Base-by-base conservation (phyloP, 257 asterid species). In the Knoxia roxburghii region DNA sequence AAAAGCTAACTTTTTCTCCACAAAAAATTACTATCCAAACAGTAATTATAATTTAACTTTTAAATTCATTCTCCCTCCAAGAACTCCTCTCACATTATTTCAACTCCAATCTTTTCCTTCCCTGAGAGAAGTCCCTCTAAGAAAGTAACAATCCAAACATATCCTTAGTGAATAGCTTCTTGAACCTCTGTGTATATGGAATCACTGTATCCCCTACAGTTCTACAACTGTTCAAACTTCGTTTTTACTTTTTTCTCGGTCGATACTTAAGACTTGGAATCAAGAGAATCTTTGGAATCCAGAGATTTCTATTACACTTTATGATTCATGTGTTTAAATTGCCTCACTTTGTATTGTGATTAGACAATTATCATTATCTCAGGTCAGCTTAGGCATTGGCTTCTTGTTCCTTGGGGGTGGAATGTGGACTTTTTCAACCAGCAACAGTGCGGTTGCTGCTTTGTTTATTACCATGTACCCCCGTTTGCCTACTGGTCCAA, bases 371-470 rank as follows among this genome's bases (percentile, higher is more conserved):
- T 65, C 8, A 6, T 27, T 40, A 20, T 76, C 58, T 21, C 84
- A 94, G 99, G 96, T 90, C 68, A 94, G 99, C 82, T 82, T 94
- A 77, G 95, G 92, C 51, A 80, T 79, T 72, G 99, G 99, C 67
- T 94, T 94, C 84, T 69, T 94, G 88, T 94, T 94, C 82, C 88
- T 94, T 80, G 97, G 99, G 48, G 96, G 96, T 72, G 99, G 97
- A 72, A 86, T 76, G 96, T 78, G 93, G 89, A 85, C 95, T 13
- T 94, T 90, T 77, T 90, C 99, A n/a, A 90, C 95, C 21, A 82
- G 96, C 82, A 90, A 88, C 78, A 85, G 88, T 77, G 84, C 97
- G 35, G 72, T 88, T 80, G 95, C 97, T 53, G 90, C 96, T 79
- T 79, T 94, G 82, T 83, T 90, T 75, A 82, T 90, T 76, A 85